Evolutionary conservation across 2,329 filamentous ascomycete genomes (phyloP).

Genomic region (Trichoderma koningii): DNA sequence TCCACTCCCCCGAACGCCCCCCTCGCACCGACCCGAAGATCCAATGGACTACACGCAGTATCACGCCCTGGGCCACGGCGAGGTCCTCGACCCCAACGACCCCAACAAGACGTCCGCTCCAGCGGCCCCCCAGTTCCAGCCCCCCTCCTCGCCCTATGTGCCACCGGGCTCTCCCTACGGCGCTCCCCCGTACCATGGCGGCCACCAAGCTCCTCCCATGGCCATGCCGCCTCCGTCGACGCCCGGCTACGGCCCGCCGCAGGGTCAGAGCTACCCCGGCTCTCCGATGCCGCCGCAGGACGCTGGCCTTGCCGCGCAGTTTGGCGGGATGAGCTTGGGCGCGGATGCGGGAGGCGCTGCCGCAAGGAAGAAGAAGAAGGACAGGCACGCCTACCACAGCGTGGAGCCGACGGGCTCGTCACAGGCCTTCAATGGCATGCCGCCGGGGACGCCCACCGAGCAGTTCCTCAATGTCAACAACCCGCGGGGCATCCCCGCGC

Average conservation of each 20-base stretch:
- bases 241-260: conserved; percentile 35
- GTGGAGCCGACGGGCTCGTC: conserved; percentile 72
- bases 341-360: conserved; percentile 43
- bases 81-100: conserved; percentile 57
- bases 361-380: conserved; percentile 81
- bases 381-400: conserved; percentile 88
- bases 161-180: conserved; percentile 44
- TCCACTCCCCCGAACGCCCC: not conserved
- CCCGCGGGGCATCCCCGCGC: conserved; percentile 35
- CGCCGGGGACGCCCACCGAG: conserved; percentile 53
- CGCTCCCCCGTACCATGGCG: conserved; percentile 34
- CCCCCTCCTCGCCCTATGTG: conserved; percentile 57
- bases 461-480: conserved; percentile 44
- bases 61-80: conserved; percentile 59
- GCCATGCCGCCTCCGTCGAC: conserved; percentile 39
- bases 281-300: conserved; percentile 45
- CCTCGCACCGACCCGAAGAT: conserved; percentile 22
- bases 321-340: conserved; percentile 73
- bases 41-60: conserved; percentile 61
- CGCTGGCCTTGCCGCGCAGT: conserved; percentile 65
- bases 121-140: conserved; percentile 58
- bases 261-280: conserved; percentile 36
- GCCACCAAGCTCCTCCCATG: conserved; percentile 29
- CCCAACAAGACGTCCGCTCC: conserved; percentile 54
- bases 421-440: conserved; percentile 69